Percentiles rank a stretch among this genome's conserved stretches.
These are phyloP conservation scores for Arachis hypogaea DNA, from an alignment of 306 rosid species.

Conservation along the genomic window DNA sequence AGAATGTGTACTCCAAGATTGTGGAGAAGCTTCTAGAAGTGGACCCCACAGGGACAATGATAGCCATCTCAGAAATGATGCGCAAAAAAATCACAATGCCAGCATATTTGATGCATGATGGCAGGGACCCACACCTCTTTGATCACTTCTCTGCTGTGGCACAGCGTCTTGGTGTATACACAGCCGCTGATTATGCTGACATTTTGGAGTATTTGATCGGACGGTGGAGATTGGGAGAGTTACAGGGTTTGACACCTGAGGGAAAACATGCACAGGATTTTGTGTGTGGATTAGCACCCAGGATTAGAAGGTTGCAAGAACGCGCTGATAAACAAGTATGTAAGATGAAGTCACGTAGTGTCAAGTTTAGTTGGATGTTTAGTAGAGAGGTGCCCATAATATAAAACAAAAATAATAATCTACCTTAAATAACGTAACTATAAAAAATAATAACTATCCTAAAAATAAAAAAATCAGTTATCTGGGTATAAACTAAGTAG, in stretches of 20 bases:
- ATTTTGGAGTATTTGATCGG: slow-evolving; percentile 48
- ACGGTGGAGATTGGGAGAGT: slow-evolving; percentile 57
- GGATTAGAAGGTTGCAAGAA: slow-evolving; percentile 53
- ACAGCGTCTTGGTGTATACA: slow-evolving; percentile 55
- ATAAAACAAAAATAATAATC: not conserved
- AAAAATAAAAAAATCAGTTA: too few relatives aligned
- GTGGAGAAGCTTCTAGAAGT: slow-evolving; percentile 62
- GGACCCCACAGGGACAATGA: slow-evolving; percentile 48
- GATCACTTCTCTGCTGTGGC: slow-evolving; percentile 57
- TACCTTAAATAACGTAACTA: too few relatives aligned
- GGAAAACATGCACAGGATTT: slow-evolving; percentile 53
- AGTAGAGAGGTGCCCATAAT: slow-evolving; percentile 12
- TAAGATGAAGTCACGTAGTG: slow-evolving; percentile 39
- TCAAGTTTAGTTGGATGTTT: slow-evolving; percentile 61
- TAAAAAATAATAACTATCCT: too few relatives aligned
- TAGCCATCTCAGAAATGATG: slow-evolving; percentile 55
- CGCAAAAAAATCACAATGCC: slow-evolving; percentile 61
- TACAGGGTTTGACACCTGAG: slow-evolving; percentile 46
- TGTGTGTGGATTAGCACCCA: slow-evolving; percentile 50
- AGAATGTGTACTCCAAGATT: slow-evolving; percentile 48
- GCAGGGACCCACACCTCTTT: slow-evolving; percentile 52
- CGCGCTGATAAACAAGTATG: slow-evolving; percentile 49
- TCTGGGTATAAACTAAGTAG: too few relatives aligned
- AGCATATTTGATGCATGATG: slow-evolving; percentile 54
- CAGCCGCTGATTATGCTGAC: slow-evolving; percentile 46